These are phyloP conservation scores for Mucor plumbeus DNA, from an alignment of 371 early-diverging fungal species.

Conservation along the genomic window DNA sequence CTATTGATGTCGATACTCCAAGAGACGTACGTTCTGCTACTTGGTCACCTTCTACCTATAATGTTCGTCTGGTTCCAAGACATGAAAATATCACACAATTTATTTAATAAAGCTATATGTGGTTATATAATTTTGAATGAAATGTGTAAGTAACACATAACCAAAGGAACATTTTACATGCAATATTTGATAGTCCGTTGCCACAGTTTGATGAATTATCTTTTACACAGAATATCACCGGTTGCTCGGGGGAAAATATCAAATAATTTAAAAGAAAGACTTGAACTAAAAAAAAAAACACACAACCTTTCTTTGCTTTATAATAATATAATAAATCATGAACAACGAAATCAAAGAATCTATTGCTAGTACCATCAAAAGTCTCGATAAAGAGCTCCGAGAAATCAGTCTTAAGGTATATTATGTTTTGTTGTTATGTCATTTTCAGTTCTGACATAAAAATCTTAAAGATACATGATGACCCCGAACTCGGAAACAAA, in stretches of 20 bases:
- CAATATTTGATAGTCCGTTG: conserved; percentile 1
- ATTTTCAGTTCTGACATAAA: neutral
- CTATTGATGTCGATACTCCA: conserved; percentile 27
- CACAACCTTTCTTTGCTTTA: neutral
- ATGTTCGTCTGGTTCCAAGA: conserved; percentile 37
- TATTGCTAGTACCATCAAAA: conserved; percentile 18
- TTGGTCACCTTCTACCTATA: conserved; percentile 32
- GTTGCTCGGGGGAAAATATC: conserved; percentile 15
- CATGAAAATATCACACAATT: conserved; percentile 29
- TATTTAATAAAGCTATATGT: neutral
- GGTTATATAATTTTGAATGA: neutral
- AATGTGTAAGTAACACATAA: neutral
- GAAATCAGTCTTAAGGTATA: conserved; percentile 33
- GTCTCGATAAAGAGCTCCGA: conserved; percentile 27
- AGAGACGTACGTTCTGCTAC: conserved; percentile 36
- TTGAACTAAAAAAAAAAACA: neutral
- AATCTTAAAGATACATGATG: conserved; percentile 54
- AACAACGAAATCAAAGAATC: conserved; percentile 20
- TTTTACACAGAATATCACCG: conserved; percentile 12
- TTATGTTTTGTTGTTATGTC: neutral
- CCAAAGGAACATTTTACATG: neutral
- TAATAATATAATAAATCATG: conserved; percentile 4
- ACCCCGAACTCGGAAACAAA: conserved; percentile 67
- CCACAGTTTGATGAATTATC: neutral
- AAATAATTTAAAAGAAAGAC: neutral